A percentile compares a stretch with the other conserved stretches of the same genome.
These are phyloP conservation scores for Chrysanthemum lavandulifolium DNA, from an alignment of 129 eudicot species.

Conservation along the genomic window DNA sequence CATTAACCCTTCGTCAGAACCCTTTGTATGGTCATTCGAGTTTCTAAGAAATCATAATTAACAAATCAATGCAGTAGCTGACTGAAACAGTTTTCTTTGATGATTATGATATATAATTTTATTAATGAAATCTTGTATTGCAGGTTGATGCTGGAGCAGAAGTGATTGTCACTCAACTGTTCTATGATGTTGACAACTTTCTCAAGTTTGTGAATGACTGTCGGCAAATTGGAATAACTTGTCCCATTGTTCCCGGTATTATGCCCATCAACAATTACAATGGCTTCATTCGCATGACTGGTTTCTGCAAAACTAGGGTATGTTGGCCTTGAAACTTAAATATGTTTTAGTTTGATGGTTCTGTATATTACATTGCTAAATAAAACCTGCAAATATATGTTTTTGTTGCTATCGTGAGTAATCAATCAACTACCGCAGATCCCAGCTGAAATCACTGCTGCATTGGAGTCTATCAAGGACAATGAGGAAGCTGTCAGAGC, in stretches of 20 bases:
- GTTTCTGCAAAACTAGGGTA: conserved; percentile 98
- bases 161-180: conserved; percentile 91
- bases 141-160: conserved; percentile 99
- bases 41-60: conserved; percentile 3
- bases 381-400: background rate
- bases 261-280: conserved; percentile 96
- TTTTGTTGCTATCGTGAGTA: conserved; percentile 8
- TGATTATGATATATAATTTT: background rate
- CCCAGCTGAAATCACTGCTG: conserved; percentile 79
- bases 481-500: conserved; percentile 97
- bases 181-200: conserved; percentile 89
- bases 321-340: background rate
- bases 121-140: conserved; percentile 7
- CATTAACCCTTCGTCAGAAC: background rate
- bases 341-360: conserved; percentile 5
- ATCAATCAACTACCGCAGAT: conserved; percentile 46
- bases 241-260: conserved; percentile 99
- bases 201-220: conserved; percentile 93
- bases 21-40: background rate
- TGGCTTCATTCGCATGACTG: conserved; percentile 96
- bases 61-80: conserved; percentile 4
- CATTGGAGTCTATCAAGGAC: conserved; percentile 98
- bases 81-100: conserved; percentile 3
- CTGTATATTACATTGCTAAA: background rate
- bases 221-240: conserved; percentile 87